Conservation (phyloP, 768 basidiomycete genomes). For the Lactifluus rugatus region DNA sequence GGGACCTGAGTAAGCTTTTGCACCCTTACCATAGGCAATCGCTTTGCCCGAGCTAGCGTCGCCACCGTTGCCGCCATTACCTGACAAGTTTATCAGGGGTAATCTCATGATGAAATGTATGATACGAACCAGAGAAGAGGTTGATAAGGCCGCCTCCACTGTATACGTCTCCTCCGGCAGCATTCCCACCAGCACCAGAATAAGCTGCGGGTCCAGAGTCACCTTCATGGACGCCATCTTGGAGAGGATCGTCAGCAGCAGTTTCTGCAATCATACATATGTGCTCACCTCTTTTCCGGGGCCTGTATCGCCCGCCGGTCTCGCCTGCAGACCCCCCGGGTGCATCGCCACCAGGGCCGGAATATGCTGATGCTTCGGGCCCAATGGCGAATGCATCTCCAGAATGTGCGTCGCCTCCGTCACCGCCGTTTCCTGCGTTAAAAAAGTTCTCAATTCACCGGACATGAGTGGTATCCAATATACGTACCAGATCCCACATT, state of each 20-base stretch:
- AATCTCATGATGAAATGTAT: neutral
- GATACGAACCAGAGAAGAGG: conserved; percentile 8
- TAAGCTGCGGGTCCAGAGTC: neutral
- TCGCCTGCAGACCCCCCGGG: neutral
- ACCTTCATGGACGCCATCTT: neutral
- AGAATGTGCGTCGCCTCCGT: conserved; percentile 9
- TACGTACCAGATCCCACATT: conserved; percentile 5
- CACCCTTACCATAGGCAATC: conserved; percentile 16
- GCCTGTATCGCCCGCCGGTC: neutral
- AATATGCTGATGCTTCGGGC: neutral
- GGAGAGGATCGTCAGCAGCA: neutral
- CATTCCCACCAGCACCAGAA: conserved; percentile 12
- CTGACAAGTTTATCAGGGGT: neutral
- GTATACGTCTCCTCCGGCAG: conserved; percentile 7
- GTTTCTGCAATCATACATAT: neutral
- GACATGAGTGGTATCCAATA: neutral
- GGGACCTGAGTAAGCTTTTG: conserved; percentile 23
- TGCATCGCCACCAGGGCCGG: conserved; percentile 4
- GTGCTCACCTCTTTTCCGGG: neutral
- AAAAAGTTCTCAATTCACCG: neutral
- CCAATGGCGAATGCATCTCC: conserved; percentile 2
- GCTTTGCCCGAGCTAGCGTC: conserved; percentile 24
- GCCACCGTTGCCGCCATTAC: conserved; percentile 21
- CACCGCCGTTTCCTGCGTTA: conserved; percentile 6
- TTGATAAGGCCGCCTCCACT: conserved; percentile 7